Evolutionary conservation across 2,329 filamentous ascomycete species (phyloP).

Genomic region (Coniella vitis): DNA sequence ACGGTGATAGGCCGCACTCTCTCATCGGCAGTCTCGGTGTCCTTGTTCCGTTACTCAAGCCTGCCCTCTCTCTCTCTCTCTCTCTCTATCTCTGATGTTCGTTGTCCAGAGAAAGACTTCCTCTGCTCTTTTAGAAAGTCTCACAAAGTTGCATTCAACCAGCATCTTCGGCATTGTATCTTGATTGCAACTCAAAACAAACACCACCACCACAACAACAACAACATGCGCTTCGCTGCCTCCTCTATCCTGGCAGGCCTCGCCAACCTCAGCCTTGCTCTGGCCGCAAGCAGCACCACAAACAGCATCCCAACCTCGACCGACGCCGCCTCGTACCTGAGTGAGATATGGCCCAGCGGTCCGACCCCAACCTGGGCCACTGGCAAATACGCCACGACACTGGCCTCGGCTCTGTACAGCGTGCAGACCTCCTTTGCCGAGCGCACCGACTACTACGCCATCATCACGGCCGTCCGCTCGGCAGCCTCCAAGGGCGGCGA

Average conservation of each 20-base stretch:
- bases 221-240: background rate
- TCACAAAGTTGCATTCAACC: no score
- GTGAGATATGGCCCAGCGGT: background rate
- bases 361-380: conserved; percentile 18
- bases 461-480: conserved; percentile 16
- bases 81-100: no score
- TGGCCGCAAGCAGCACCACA: background rate
- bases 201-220: no score
- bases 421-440: conserved; percentile 16
- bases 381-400: conserved; percentile 16
- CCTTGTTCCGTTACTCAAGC: no score
- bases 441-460: conserved; percentile 17
- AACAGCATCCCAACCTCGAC: conserved; percentile 9
- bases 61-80: no score
- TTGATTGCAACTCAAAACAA: no score
- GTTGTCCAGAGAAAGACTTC: no score
- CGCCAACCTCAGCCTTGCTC: conserved; percentile 7
- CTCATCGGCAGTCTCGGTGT: no score
- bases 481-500: conserved; percentile 13
- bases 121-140: no score
- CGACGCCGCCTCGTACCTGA: conserved; percentile 6
- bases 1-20: no score
- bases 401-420: conserved; percentile 17
- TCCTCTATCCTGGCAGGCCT: conserved; percentile 1
- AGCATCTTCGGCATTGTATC: no score